Evolutionary conservation across 73 alveolate species (phyloP).

Genomic region (Urostyla sp.): DNA sequence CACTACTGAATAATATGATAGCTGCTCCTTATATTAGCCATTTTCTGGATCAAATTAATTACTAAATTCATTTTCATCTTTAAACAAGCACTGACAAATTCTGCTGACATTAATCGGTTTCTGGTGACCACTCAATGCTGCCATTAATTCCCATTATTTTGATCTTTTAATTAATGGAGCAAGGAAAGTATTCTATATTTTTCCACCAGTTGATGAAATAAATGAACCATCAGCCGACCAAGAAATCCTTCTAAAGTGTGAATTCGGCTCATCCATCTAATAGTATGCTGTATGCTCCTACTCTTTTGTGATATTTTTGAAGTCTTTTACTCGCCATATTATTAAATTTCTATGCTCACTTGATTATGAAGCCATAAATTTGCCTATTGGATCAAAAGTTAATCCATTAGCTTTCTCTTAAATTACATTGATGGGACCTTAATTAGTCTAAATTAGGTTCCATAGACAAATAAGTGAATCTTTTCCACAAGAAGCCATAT

Average conservation of each 20-base stretch:
- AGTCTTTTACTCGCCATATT: slow-evolving; percentile 65
- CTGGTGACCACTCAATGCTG: slow-evolving; percentile 63
- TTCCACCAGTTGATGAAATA: slow-evolving; percentile 56
- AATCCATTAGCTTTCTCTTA: slow-evolving; percentile 66
- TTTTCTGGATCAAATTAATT: slow-evolving; percentile 8
- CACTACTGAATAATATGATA: slow-evolving; percentile 39
- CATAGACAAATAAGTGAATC: slow-evolving; percentile 53
- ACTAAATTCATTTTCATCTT: neutral
- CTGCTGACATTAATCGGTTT: slow-evolving; percentile 41
- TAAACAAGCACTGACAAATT: slow-evolving; percentile 52
- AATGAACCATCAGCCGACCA: slow-evolving; percentile 71
- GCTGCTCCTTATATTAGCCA: slow-evolving; percentile 12
- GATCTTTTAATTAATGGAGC: slow-evolving; percentile 68
- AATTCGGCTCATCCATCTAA: slow-evolving; percentile 7
- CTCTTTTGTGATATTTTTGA: slow-evolving; percentile 48
- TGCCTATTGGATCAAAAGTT: slow-evolving; percentile 70
- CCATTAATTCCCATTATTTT: slow-evolving; percentile 54
- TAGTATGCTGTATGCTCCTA: slow-evolving; percentile 31
- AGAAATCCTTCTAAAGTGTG: slow-evolving; percentile 60
- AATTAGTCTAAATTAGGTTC: slow-evolving; percentile 37
- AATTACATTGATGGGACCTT: slow-evolving; percentile 29
- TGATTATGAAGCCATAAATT: slow-evolving; percentile 66
- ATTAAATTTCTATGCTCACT: slow-evolving; percentile 55
- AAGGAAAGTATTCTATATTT: slow-evolving; percentile 12
- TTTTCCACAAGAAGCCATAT: slow-evolving; percentile 67